These are phyloP conservation scores for Globisporangium alternatum DNA, from an alignment of 352 stramenopile genomes.

Conservation along the genomic window DNA sequence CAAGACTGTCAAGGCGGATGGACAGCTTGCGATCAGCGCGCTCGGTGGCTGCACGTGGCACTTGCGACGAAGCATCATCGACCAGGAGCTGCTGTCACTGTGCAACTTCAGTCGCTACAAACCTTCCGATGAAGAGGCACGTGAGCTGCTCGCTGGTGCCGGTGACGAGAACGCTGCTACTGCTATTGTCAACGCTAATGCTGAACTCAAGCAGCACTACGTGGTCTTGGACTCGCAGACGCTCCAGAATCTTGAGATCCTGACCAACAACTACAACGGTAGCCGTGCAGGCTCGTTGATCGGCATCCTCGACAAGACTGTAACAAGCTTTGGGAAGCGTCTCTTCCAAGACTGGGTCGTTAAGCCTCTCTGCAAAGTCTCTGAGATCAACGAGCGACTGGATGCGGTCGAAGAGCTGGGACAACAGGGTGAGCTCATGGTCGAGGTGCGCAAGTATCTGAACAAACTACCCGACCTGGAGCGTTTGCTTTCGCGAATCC, in stretches of 20 bases:
- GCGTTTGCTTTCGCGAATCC: conserved; percentile 93
- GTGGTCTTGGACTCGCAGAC: conserved; percentile 96
- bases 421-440: conserved; percentile 56
- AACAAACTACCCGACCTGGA: conserved; percentile 95
- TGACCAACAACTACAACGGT: conserved; percentile 90
- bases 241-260: conserved; percentile 96
- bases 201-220: conserved; percentile 76
- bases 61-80: conserved; percentile 74
- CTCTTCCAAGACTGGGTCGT: conserved; percentile 97
- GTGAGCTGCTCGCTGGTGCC: conserved; percentile 14
- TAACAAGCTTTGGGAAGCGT: conserved; percentile 94
- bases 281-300: conserved; percentile 91
- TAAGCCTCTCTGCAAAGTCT: conserved; percentile 93
- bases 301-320: conserved; percentile 85
- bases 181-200: conserved; percentile 27
- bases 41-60: conserved; percentile 82
- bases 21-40: conserved; percentile 61
- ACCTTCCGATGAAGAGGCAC: conserved; percentile 67
- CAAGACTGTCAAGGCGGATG: conserved; percentile 59
- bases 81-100: conserved; percentile 77
- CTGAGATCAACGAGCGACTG: conserved; percentile 94
- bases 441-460: conserved; percentile 83
- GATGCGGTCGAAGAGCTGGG: conserved; percentile 96
- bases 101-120: conserved; percentile 78
- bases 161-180: neutral